phyloP scores from a whole-genome alignment of 805 yeast genomes.

The Ogataea pilisensis region DNA sequence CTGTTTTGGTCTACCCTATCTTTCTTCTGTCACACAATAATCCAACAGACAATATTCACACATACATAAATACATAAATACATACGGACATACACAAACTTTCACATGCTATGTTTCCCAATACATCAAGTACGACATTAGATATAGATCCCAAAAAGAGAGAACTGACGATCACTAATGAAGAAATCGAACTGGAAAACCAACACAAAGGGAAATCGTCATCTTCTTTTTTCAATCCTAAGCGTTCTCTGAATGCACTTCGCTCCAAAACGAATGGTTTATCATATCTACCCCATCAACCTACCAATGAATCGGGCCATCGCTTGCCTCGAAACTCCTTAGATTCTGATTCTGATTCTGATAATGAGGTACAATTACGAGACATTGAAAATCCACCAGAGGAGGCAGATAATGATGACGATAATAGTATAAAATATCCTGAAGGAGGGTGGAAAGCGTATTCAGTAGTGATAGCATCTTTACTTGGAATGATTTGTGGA shows the following conservation, averaged over 20 bases:
- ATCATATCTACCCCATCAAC: background rate
- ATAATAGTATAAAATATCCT: constrained; percentile 34
- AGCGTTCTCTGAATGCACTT: constrained; percentile 2
- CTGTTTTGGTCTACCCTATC: no score
- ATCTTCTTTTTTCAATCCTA: constrained; percentile 1
- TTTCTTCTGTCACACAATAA: no score
- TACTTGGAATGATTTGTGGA: constrained; percentile 51
- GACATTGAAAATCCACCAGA: background rate
- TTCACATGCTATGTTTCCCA: background rate
- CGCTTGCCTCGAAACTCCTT: background rate
- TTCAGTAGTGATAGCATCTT: constrained; percentile 46
- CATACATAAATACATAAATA: no score
- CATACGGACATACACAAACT: no score
- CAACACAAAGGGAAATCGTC: constrained; percentile 7
- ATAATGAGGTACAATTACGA: background rate
- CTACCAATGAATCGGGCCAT: background rate
- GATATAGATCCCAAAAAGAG: constrained; percentile 1
- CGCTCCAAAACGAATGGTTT: background rate
- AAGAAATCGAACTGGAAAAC: constrained; percentile 5
- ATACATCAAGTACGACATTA: background rate
- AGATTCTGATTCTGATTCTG: background rate
- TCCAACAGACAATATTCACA: no score
- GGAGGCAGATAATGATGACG: background rate
- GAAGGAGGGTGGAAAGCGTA: constrained; percentile 56
- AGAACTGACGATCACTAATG: constrained; percentile 2